Percentiles rank a stretch among this genome's conserved stretches.
These are phyloP conservation scores for Lecanoromycetidae sp. DNA, from an alignment of 2,329 filamentous ascomycete genomes.

Conservation along the genomic window DNA sequence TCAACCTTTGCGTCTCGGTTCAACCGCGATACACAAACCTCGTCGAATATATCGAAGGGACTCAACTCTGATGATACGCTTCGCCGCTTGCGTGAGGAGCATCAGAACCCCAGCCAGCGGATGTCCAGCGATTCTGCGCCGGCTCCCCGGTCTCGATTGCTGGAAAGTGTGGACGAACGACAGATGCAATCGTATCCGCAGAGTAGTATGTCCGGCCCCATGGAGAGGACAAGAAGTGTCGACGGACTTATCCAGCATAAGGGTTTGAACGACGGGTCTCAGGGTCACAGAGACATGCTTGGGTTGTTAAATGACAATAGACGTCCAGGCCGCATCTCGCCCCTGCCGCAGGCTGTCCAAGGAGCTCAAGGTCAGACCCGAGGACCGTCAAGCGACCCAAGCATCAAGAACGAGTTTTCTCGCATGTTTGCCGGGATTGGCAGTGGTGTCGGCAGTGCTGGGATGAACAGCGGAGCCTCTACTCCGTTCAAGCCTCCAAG, in stretches of 20 bases:
- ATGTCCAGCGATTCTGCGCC: not conserved
- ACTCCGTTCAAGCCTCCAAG: constrained; percentile 39
- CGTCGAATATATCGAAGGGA: not conserved
- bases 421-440: constrained; percentile 93
- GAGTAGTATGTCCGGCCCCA: not conserved
- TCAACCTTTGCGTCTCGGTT: not conserved
- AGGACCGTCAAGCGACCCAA: constrained; percentile 68
- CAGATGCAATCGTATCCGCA: not conserved
- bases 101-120: constrained; percentile 1
- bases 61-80: constrained; percentile 4
- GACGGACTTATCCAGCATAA: constrained; percentile 24
- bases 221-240: not conserved
- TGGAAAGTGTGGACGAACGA: constrained; percentile 5
- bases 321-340: constrained; percentile 71
- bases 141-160: not conserved
- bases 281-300: constrained; percentile 56
- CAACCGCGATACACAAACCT: not conserved
- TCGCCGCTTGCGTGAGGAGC: constrained; percentile 10
- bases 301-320: constrained; percentile 62
- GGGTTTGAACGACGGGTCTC: constrained; percentile 46
- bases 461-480: constrained; percentile 38
- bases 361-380: constrained; percentile 73
- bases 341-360: constrained; percentile 84
- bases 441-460: constrained; percentile 48
- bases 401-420: constrained; percentile 89